Conservation (phyloP, 768 basidiomycete genomes). For the Mrakia blollopis region DNA sequence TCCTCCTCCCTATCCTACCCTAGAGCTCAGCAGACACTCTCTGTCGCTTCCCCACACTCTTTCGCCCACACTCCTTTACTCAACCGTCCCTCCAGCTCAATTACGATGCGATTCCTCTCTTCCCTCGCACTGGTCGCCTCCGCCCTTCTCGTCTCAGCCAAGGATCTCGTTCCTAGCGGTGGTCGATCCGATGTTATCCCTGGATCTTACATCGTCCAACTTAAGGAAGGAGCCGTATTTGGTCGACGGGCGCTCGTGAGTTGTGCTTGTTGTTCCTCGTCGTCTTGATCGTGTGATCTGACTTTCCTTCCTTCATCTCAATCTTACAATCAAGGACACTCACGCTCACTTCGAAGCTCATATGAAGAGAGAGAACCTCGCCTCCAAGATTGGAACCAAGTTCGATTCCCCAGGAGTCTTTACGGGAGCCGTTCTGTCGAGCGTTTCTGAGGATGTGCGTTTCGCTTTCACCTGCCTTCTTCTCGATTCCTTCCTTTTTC, state of each 20-base stretch:
- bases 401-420: conserved; percentile 14
- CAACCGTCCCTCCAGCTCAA: neutral
- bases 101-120: conserved; percentile 6
- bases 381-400: conserved; percentile 2
- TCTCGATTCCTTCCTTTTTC: neutral
- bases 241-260: conserved; percentile 3
- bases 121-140: neutral
- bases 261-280: neutral
- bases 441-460: conserved; percentile 13
- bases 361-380: conserved; percentile 21
- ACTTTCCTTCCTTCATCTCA: neutral
- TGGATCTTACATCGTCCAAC: neutral
- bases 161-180: neutral
- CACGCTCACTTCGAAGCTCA: conserved; percentile 28
- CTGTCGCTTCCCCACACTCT: neutral
- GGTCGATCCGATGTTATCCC: neutral
- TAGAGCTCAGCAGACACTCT: neutral
- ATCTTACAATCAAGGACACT: neutral
- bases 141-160: neutral
- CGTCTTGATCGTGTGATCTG: neutral
- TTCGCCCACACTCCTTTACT: neutral
- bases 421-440: conserved; percentile 8
- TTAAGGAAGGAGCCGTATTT: neutral
- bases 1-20: neutral
- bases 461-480: neutral